Evolutionary conservation across 352 stramenopile genomes (phyloP), one percentile per base, ranked within the genome.

Genomic region (Phytopythium helicoides): DNA sequence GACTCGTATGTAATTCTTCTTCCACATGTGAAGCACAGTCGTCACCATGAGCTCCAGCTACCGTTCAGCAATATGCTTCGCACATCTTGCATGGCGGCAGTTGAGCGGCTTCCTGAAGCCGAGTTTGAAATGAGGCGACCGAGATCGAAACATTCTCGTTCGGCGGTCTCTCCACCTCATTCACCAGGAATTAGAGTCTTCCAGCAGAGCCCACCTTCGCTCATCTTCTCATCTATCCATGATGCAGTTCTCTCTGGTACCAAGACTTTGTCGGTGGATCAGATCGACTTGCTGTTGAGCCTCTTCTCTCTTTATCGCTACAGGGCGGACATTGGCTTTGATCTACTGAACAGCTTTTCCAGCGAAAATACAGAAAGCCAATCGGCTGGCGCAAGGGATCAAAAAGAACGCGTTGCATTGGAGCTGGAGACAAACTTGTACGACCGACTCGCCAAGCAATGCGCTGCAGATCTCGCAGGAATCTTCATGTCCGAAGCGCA

Each of bases 221-320:
- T 81, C 6, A 73, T 94, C 16, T 89, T 87, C 33, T 77, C 79
- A 6, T 76, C 80, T 38, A 54, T 88, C 11, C 70, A 67, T 41
- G 64, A 86, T 45, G 64, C 66, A 26, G 58, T 86, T 1, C 14
- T 73, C 9, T 71, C 57, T n/a, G 63, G 36, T 3, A 37, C 56
- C 1, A 48, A 49, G 12, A 52, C 50, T 9, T 62, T 81, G 47
- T 67, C 54, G 36, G 58, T 73, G 31, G 77, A 74, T 28, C 79
- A 87, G 48, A 71, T 94, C 25, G 84, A 94, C 54, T 58, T 94
- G 35, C 45, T 92, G 3, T 49, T 94, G 25, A 94, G 81, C 51
- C 58, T 92, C 16, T 94, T 91, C 51, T 92, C 84, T 14, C 60
- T 92, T 41, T 94, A 94, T 58, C 74, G 84, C 4, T 94, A 91